Conservation (phyloP, 73 alveolate species). For the Paramecium octaurelia region DNA sequence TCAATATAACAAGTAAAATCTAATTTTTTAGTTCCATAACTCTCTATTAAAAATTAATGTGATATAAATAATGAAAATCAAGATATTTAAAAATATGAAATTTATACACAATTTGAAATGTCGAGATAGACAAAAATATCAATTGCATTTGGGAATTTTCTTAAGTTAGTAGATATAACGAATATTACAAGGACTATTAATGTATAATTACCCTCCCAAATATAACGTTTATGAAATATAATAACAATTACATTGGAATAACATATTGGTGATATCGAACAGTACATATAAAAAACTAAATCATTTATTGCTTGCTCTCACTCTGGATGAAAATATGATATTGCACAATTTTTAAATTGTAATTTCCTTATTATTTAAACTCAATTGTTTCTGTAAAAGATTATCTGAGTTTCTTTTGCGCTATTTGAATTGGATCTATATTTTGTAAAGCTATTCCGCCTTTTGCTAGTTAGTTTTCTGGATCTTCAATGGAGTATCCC, state of each 20-base stretch:
- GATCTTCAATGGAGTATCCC: not conserved
- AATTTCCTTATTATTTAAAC: not conserved
- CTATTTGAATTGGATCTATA: not conserved
- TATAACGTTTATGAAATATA: not conserved
- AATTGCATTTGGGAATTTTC: not conserved
- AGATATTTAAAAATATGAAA: not conserved
- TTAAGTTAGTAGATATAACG: not conserved
- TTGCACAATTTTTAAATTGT: not conserved
- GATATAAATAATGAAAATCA: not conserved
- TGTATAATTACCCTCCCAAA: not conserved
- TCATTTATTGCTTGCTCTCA: not conserved
- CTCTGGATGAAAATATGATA: not conserved
- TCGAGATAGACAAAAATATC: not conserved
- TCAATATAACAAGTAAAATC: not conserved
- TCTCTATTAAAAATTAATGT: not conserved
- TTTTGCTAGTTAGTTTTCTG: not conserved
- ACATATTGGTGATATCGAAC: not conserved
- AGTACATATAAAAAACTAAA: not conserved
- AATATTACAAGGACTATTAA: not conserved
- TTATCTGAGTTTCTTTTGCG: not conserved
- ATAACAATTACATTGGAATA: too few species aligned
- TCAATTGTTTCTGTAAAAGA: not conserved
- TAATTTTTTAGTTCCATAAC: slow-evolving; percentile 28
- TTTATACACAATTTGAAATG: not conserved
- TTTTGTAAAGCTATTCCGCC: not conserved